These are phyloP conservation scores for Gossypium lobatum DNA, from an alignment of 441 rosid genomes.

Conservation along the genomic window DNA sequence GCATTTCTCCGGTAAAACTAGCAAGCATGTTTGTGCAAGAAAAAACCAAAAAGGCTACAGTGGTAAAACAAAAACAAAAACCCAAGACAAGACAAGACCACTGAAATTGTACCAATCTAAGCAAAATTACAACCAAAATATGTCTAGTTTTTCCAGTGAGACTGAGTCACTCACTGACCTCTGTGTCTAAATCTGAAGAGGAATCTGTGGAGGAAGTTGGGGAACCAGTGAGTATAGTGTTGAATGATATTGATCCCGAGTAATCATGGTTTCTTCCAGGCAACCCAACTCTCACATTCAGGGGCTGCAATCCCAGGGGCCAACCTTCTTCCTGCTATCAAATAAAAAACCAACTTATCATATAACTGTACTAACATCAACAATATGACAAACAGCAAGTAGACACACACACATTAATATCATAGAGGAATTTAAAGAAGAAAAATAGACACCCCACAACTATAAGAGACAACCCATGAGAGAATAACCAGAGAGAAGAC, in stretches of 20 bases:
- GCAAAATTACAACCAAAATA: neutral
- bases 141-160: slow-evolving; percentile 16
- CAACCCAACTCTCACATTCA: slow-evolving; percentile 43
- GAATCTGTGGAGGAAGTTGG: slow-evolving; percentile 46
- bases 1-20: neutral
- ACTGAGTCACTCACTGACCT: slow-evolving; percentile 27
- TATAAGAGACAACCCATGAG: slow-evolving; percentile 21
- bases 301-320: slow-evolving; percentile 55
- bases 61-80: neutral
- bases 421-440: neutral
- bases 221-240: slow-evolving; percentile 43
- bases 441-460: neutral
- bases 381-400: slow-evolving; percentile 4
- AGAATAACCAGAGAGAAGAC: slow-evolving; percentile 19
- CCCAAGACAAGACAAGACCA: slow-evolving; percentile 7
- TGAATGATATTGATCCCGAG: slow-evolving; percentile 44
- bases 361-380: neutral
- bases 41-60: neutral
- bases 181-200: slow-evolving; percentile 50
- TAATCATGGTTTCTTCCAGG: slow-evolving; percentile 23
- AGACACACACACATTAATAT: neutral
- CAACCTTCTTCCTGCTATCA: slow-evolving; percentile 50
- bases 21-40: neutral
- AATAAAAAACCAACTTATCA: neutral
- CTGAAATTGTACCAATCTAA: neutral